These are phyloP conservation scores for Claviceps purpurea DNA, from an alignment of 2,329 filamentous ascomycete species.

Conservation along the genomic window DNA sequence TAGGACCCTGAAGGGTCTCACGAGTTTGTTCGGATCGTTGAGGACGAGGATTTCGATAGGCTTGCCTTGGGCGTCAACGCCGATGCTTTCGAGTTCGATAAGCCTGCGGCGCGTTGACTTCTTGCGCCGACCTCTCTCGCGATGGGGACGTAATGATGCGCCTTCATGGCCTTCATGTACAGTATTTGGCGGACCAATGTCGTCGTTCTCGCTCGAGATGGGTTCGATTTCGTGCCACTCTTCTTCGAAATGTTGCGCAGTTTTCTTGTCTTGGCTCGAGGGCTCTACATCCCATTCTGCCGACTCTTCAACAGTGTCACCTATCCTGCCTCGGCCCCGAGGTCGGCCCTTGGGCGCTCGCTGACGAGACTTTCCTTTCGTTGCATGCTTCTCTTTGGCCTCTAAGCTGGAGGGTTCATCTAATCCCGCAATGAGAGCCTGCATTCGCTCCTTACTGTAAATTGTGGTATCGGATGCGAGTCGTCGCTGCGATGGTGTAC, in stretches of 20 bases:
- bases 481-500: slow-evolving; percentile 7
- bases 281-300: slow-evolving; percentile 6
- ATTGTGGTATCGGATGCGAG: slow-evolving; percentile 13
- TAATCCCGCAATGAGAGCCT: slow-evolving; percentile 13
- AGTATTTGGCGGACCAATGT: not conserved
- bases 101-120: slow-evolving; percentile 13
- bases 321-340: not conserved
- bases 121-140: not conserved
- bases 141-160: not conserved
- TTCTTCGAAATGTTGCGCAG: not conserved
- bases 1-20: slow-evolving; percentile 6
- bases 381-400: not conserved
- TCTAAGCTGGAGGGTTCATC: not conserved
- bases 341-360: slow-evolving; percentile 1
- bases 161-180: not conserved
- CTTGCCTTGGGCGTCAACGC: slow-evolving; percentile 20
- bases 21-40: slow-evolving; percentile 22
- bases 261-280: not conserved
- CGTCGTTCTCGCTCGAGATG: not conserved
- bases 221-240: not conserved
- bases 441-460: slow-evolving; percentile 12
- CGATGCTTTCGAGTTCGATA: slow-evolving; percentile 17
- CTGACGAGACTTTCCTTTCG: not conserved
- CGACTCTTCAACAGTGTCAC: slow-evolving; percentile 1
- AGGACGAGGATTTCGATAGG: slow-evolving; percentile 34